Evolutionary conservation across 116 monocot species (phyloP), one percentile per base, ranked within the genome.

Genomic region (Dioscorea cayenensis): DNA sequence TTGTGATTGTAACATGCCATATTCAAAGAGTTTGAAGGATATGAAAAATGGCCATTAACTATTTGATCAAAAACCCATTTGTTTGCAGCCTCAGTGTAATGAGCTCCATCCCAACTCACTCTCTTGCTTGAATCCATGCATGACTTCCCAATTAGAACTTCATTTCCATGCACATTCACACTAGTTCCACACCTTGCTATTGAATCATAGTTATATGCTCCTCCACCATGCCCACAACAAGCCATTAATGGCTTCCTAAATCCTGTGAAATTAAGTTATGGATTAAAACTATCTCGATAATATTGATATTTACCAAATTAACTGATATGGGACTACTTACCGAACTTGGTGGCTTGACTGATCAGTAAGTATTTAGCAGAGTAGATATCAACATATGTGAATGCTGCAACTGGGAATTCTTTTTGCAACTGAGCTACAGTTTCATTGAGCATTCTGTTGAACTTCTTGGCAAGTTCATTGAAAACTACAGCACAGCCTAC

Each of bases 21-120:
- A n/a, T 28, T 63, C 36, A 79, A 35, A 2, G 69, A 23, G 8
- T 72, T 8, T 9, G 80, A 65, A 60, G 79, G 79, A 29, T 84
- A 65, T 5, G 76, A 84, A 58, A 48, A 76, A 43, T 7, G 36
- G 14, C 80, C 84, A n/a, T 17, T 50, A 0, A 68, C 64, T 8
- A 84, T 84, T 32, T 36, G 71, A 48, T 79, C 68, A 60, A 76
- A 79, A 19, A 84, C 63, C 79, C 76, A 79, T 23, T 73, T 76
- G 32, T 84, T 79, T 6, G 84, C 76, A 8, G 80, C 79, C 29
- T 84, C 84, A 3, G 79, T 84, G 69, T 76, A 79, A 69, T 84
- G 84, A 8, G 72, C 61, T 66, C 84, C 79, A 50, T 84, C 81
- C 81, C 81, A 83, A 18, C 48, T 69, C 17, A 78, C 68, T 2